phyloP scores from a whole-genome alignment of 2,329 filamentous ascomycete species.

The Coniosporium tulheliwenetii region DNA sequence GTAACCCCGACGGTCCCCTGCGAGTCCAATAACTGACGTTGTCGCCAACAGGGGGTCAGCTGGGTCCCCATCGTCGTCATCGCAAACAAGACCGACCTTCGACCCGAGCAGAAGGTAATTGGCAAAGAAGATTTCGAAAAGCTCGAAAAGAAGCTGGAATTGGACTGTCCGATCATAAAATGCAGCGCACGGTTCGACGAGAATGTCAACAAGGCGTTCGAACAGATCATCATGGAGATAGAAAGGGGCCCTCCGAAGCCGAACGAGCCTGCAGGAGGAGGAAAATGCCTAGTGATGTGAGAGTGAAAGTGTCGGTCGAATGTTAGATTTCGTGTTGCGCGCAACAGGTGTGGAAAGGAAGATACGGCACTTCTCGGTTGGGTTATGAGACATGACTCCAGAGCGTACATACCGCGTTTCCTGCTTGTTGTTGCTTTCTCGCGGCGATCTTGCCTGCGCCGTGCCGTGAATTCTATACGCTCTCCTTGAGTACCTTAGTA shows the following conservation, averaged over 20 bases:
- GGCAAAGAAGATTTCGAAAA: conserved; percentile 71
- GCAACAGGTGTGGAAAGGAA: too few species aligned
- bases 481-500: too few species aligned
- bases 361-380: too few species aligned
- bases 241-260: conserved; percentile 81
- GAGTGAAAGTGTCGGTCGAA: background rate
- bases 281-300: conserved; percentile 82
- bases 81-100: conserved; percentile 91
- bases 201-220: conserved; percentile 85
- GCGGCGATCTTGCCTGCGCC: too few species aligned
- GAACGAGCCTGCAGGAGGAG: conserved; percentile 61
- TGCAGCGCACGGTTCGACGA: conserved; percentile 87
- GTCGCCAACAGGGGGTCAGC: conserved; percentile 58
- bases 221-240: conserved; percentile 85
- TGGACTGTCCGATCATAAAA: conserved; percentile 88
- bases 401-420: too few species aligned
- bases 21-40: conserved; percentile 1
- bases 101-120: conserved; percentile 86
- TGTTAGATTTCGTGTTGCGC: background rate
- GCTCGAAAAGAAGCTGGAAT: conserved; percentile 53
- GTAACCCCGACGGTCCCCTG: background rate
- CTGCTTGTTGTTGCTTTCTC: too few species aligned
- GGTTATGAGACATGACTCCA: too few species aligned
- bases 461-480: too few species aligned
- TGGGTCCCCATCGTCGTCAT: conserved; percentile 88